Percentiles rank a stretch among this genome's conserved stretches.
Conservation (phyloP, 164 flowering plant genomes). For the Vitis rotundifolia region DNA sequence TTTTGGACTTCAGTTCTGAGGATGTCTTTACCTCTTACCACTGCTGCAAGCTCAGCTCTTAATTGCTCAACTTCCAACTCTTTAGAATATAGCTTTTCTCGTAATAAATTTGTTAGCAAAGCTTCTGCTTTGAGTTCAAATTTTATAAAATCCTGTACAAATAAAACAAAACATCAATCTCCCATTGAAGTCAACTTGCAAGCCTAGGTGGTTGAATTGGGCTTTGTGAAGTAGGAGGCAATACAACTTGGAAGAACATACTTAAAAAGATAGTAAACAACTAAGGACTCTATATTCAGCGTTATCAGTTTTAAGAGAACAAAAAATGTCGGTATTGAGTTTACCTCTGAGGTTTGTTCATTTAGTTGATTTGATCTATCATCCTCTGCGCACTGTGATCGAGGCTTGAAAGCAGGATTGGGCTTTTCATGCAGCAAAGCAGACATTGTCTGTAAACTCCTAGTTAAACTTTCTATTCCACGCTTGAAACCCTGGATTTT, state of each 20-base stretch:
- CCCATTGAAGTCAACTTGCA: neutral
- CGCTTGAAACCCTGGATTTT: constrained; percentile 78
- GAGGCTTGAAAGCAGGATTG: constrained; percentile 26
- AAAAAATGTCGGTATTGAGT: neutral
- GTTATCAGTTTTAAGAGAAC: neutral
- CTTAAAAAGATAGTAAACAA: too few species aligned
- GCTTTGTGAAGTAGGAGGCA: neutral
- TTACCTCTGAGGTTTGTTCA: constrained; percentile 43
- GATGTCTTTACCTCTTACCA: constrained; percentile 71
- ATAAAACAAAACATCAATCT: neutral
- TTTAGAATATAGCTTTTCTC: constrained; percentile 77
- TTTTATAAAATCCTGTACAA: constrained; percentile 39
- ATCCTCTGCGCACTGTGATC: constrained; percentile 16
- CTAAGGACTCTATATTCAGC: too few species aligned
- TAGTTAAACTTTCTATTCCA: constrained; percentile 58
- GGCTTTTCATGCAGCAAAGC: constrained; percentile 61
- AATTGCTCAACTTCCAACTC: constrained; percentile 80
- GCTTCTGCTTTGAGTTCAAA: constrained; percentile 76
- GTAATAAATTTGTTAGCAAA: constrained; percentile 66
- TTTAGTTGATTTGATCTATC: constrained; percentile 18
- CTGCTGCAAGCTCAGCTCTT: constrained; percentile 87
- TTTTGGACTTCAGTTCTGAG: constrained; percentile 75
- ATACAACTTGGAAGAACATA: too few species aligned
- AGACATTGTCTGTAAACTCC: constrained; percentile 59
- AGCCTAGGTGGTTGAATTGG: neutral